Conservation (phyloP, 371 early-diverging fungal species). For the Apophysomyces elegans region DNA sequence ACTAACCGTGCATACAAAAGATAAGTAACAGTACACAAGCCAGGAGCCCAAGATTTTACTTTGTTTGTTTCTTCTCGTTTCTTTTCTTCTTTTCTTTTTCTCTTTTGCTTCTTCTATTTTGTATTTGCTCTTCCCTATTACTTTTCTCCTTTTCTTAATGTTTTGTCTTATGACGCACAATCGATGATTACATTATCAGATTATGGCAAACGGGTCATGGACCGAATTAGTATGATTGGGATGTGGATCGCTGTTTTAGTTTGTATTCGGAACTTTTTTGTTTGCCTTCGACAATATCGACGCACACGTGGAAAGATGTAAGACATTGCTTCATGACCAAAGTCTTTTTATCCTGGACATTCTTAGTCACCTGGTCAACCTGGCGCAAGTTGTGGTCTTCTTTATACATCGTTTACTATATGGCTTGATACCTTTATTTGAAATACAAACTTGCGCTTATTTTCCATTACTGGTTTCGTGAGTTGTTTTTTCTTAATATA, state of each 20-base stretch:
- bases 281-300: conserved; percentile 44
- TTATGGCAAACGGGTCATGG: conserved; percentile 42
- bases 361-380: conserved; percentile 47
- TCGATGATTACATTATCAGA: conserved; percentile 38
- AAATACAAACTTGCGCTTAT: conserved; percentile 46
- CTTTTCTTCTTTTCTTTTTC: conserved; percentile 12
- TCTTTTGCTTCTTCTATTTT: not conserved
- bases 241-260: conserved; percentile 47
- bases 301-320: conserved; percentile 52
- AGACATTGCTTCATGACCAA: not conserved
- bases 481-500: conserved; percentile 18
- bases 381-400: conserved; percentile 42
- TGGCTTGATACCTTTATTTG: conserved; percentile 50
- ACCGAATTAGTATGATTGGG: conserved; percentile 50
- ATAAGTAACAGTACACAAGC: not conserved
- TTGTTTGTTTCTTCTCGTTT: conserved; percentile 9
- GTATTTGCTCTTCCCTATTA: not conserved
- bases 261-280: conserved; percentile 41
- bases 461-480: conserved; percentile 54
- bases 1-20: not conserved
- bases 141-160: conserved; percentile 1
- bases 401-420: conserved; percentile 40
- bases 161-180: not conserved
- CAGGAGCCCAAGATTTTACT: not conserved
- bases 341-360: not conserved